Conservation (phyloP, 352 stramenopile genomes). For the Globisporangium barbulae region DNA sequence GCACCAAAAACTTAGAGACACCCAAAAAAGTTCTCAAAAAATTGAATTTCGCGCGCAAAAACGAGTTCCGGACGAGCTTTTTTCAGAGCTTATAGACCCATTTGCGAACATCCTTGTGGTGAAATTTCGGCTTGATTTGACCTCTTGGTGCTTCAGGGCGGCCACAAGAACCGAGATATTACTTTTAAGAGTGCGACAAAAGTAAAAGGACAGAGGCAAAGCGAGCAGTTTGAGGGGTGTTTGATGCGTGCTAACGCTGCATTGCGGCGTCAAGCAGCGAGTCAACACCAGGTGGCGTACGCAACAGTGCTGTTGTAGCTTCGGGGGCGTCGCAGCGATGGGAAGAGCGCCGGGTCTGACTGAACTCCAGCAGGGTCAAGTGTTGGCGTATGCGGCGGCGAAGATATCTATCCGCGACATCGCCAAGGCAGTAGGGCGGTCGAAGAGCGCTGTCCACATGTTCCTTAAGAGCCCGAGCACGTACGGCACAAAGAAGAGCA, state of each 20-base stretch:
- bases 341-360: neutral
- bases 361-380: neutral
- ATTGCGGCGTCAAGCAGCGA: neutral
- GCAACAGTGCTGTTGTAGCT: neutral
- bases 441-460: neutral
- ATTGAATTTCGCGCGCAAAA: no score
- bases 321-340: neutral
- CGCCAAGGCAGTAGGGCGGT: neutral
- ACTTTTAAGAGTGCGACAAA: neutral
- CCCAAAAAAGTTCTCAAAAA: no score
- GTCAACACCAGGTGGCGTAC: neutral
- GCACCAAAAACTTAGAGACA: no score
- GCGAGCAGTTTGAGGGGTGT: neutral
- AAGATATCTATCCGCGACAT: neutral
- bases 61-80: no score
- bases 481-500: neutral
- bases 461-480: neutral
- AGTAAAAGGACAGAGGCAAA: constrained; percentile 1
- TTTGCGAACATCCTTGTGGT: no score
- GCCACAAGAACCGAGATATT: no score
- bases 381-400: neutral
- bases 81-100: no score
- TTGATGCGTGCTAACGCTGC: neutral
- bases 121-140: no score
- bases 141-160: no score